phyloP scores from a whole-genome alignment of 257 asterid species.

The Capsicum rhomboideum region DNA sequence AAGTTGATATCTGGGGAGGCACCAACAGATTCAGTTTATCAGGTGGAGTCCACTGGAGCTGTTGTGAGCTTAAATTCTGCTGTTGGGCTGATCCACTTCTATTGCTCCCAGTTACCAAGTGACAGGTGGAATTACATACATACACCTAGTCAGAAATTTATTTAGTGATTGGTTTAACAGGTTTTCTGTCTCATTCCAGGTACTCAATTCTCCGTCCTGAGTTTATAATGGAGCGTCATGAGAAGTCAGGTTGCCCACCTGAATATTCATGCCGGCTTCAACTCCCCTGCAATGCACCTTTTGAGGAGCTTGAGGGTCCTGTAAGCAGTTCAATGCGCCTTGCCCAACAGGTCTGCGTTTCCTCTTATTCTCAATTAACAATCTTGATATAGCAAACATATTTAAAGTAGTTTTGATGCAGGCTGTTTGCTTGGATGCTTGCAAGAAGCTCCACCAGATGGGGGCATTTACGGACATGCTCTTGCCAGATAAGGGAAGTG shows the following conservation, averaged over 20 bases:
- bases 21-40: slow-evolving; percentile 54
- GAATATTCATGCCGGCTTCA: slow-evolving; percentile 98
- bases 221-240: slow-evolving; percentile 86
- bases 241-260: slow-evolving; percentile 56
- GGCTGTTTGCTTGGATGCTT: slow-evolving; percentile 98
- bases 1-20: slow-evolving; percentile 47
- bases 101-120: slow-evolving; percentile 97
- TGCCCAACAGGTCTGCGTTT: slow-evolving; percentile 81
- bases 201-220: slow-evolving; percentile 97
- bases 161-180: not conserved
- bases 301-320: slow-evolving; percentile 93
- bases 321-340: slow-evolving; percentile 88
- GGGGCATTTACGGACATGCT: slow-evolving; percentile 99
- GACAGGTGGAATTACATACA: slow-evolving; percentile 53
- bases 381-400: not conserved
- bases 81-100: slow-evolving; percentile 93
- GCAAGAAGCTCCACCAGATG: slow-evolving; percentile 99
- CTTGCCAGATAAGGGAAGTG: slow-evolving; percentile 93
- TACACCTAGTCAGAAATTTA: not conserved
- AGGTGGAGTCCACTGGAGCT: slow-evolving; percentile 98
- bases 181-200: slow-evolving; percentile 28
- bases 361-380: slow-evolving; percentile 6
- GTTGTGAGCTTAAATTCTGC: slow-evolving; percentile 99
- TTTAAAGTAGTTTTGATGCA: slow-evolving; percentile 17
- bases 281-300: slow-evolving; percentile 98